A percentile compares a stretch with the other conserved stretches of the same genome.
phyloP scores from a whole-genome alignment of 495 filamentous ascomycete genomes.

The Penicillium herquei region DNA sequence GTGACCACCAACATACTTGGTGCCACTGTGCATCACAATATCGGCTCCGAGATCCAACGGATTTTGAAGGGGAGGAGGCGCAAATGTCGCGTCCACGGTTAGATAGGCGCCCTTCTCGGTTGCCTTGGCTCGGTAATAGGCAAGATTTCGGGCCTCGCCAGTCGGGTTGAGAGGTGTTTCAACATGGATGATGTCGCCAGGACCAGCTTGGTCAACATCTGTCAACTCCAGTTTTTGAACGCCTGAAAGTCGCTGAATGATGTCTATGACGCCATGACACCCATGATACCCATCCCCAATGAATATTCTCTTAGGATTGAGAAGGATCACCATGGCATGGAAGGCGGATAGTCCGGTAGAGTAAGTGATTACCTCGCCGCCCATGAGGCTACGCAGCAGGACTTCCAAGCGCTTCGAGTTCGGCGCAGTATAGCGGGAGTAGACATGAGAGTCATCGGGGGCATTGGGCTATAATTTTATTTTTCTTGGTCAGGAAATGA shows the following conservation, averaged over 20 bases:
- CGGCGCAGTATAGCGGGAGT: constrained; percentile 74
- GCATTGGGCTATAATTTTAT: constrained; percentile 18
- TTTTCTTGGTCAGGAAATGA: not conserved
- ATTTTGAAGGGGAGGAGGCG: constrained; percentile 82
- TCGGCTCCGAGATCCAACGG: constrained; percentile 78
- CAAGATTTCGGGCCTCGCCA: constrained; percentile 71
- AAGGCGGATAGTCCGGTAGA: constrained; percentile 83
- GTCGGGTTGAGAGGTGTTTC: constrained; percentile 90
- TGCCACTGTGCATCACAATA: constrained; percentile 82
- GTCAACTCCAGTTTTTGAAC: constrained; percentile 63
- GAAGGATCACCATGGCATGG: constrained; percentile 70
- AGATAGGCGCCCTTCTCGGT: constrained; percentile 67
- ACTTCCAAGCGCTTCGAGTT: constrained; percentile 77
- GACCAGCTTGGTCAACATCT: constrained; percentile 53
- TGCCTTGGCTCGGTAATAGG: constrained; percentile 63
- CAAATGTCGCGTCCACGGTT: constrained; percentile 86
- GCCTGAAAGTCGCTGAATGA: constrained; percentile 67
- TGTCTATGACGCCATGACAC: constrained; percentile 72
- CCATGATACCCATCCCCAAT: constrained; percentile 88
- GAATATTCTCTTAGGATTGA: constrained; percentile 73
- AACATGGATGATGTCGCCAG: constrained; percentile 82
- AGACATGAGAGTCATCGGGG: constrained; percentile 50
- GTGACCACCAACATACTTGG: constrained; percentile 96
- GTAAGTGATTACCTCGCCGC: constrained; percentile 70
- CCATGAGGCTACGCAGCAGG: constrained; percentile 67